Conservation (phyloP, 345 rosid genomes). For the Camelina neglecta region DNA sequence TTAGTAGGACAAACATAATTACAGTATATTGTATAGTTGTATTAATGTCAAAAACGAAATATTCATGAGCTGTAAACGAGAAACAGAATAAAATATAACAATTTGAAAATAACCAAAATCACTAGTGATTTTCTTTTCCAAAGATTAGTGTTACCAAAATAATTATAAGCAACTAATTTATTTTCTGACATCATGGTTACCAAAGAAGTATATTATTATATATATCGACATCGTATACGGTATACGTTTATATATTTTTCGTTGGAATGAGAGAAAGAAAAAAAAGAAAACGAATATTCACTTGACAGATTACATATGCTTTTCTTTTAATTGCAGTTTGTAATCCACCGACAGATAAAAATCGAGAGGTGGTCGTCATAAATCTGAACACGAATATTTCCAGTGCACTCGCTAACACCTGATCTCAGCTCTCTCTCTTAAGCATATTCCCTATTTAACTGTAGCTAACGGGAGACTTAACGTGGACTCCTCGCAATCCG, state of each 20-base stretch:
- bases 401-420: constrained; percentile 30
- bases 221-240: no score
- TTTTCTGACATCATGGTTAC: background rate
- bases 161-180: background rate
- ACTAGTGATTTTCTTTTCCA: no score
- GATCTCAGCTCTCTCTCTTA: constrained; percentile 13
- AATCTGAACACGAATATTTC: constrained; percentile 19
- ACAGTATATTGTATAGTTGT: no score
- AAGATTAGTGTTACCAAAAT: background rate
- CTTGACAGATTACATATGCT: constrained; percentile 27
- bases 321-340: constrained; percentile 19
- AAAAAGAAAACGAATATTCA: constrained; percentile 35
- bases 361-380: constrained; percentile 7
- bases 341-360: constrained; percentile 42
- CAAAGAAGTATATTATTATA: background rate
- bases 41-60: background rate
- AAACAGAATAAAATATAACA: background rate
- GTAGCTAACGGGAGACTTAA: constrained; percentile 46
- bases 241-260: no score
- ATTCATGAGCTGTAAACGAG: background rate
- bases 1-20: background rate
- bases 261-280: background rate
- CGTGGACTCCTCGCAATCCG: constrained; percentile 43
- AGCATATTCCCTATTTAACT: constrained; percentile 24
- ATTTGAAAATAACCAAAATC: background rate